A percentile compares a stretch with the other conserved stretches of the same genome.
Conservation (phyloP, 2,329 filamentous ascomycete species). For the Rutstroemia sp. region DNA sequence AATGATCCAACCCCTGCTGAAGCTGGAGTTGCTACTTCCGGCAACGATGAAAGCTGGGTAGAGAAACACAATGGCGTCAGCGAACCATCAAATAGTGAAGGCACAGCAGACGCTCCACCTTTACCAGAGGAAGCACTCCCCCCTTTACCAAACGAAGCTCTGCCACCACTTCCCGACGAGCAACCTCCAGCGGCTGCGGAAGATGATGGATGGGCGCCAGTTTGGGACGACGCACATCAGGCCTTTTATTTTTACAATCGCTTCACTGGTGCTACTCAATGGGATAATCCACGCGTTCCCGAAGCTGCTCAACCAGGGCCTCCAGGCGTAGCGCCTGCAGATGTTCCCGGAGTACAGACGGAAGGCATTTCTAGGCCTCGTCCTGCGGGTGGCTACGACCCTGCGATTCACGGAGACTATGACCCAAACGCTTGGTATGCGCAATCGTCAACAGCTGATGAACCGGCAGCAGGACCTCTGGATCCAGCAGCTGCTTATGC, state of each 20-base stretch:
- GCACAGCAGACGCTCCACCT: slow-evolving; percentile 10
- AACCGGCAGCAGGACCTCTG: slow-evolving; percentile 27
- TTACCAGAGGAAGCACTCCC: slow-evolving; percentile 31
- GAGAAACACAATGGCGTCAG: slow-evolving; percentile 13
- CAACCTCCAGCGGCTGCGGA: slow-evolving; percentile 40
- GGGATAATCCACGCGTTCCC: slow-evolving; percentile 78
- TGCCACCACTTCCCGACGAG: slow-evolving; percentile 30
- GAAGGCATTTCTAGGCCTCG: slow-evolving; percentile 25
- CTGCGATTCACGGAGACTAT: slow-evolving; percentile 92
- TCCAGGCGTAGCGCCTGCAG: slow-evolving; percentile 24
- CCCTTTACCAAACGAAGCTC: slow-evolving; percentile 16
- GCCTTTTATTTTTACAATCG: slow-evolving; percentile 82
- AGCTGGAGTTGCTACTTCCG: slow-evolving; percentile 9
- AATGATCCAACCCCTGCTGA: neutral
- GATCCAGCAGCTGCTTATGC: slow-evolving; percentile 50
- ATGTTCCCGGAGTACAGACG: slow-evolving; percentile 17
- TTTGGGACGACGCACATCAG: slow-evolving; percentile 63
- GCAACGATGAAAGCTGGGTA: slow-evolving; percentile 10
- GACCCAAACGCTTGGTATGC: slow-evolving; percentile 96
- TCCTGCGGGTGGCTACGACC: slow-evolving; percentile 77
- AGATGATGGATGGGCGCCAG: slow-evolving; percentile 71
- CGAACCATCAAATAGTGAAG: slow-evolving; percentile 4
- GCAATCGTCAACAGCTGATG: slow-evolving; percentile 41
- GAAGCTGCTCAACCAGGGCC: slow-evolving; percentile 25
- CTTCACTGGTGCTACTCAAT: slow-evolving; percentile 67